These are phyloP conservation scores for Aspergillus wentii DNA, from an alignment of 495 filamentous ascomycete species.

Conservation along the genomic window DNA sequence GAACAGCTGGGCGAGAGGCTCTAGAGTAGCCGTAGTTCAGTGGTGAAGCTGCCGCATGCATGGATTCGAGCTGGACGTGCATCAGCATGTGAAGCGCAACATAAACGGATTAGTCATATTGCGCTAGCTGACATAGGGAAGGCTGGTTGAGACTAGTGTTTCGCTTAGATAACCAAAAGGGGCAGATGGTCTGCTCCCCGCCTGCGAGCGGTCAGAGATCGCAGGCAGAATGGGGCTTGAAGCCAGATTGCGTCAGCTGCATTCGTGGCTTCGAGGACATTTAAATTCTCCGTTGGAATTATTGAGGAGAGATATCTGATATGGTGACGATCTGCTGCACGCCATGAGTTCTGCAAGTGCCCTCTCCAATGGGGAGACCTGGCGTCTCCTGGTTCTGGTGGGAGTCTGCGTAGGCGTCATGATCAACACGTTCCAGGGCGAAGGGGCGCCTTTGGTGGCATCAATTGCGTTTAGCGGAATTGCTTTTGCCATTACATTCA, in stretches of 20 bases:
- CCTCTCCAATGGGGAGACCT: constrained; percentile 64
- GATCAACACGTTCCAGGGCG: constrained; percentile 73
- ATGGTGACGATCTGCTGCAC: too few relatives aligned
- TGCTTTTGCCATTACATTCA: constrained; percentile 73
- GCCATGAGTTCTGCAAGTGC: constrained; percentile 35
- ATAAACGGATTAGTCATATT: too few relatives aligned
- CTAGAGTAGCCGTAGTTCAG: too few relatives aligned
- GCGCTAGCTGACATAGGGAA: too few relatives aligned
- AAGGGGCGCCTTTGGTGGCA: constrained; percentile 85
- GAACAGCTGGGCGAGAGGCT: too few relatives aligned
- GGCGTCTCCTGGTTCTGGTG: constrained; percentile 64
- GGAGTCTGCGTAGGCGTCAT: constrained; percentile 69
- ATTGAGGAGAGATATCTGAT: too few relatives aligned
- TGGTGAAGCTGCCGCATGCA: too few relatives aligned
- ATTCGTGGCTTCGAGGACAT: too few relatives aligned
- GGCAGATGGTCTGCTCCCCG: constrained; percentile 20
- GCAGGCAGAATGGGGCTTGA: constrained; percentile 27
- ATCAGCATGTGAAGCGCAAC: too few relatives aligned
- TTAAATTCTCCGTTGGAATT: too few relatives aligned
- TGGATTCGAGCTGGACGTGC: too few relatives aligned
- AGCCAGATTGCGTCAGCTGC: constrained; percentile 30
- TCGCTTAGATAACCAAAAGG: too few relatives aligned
- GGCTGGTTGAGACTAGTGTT: constrained; percentile 1
- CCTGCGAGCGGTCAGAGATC: constrained; percentile 16
- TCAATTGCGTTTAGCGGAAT: constrained; percentile 82